Base-by-base conservation (phyloP, 257 asterid genomes). In the Solanum ahanhuiri region DNA sequence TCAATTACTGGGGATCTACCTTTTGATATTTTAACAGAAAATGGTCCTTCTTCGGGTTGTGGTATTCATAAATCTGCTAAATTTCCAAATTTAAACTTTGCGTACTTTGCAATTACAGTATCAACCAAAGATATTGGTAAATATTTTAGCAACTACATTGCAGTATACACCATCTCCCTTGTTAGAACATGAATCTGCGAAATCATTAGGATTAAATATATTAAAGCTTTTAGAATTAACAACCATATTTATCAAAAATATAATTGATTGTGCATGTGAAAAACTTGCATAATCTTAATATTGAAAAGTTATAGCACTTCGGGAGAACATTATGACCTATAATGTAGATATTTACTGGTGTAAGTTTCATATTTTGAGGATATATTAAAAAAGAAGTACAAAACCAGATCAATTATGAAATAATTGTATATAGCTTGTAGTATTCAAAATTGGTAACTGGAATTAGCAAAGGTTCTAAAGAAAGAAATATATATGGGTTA, bases 111-210 rank as follows among this genome's bases (percentile, higher is more conserved):
- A 37, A 37, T 37, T 37, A 37, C 35, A 37, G 41, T 37, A 37
- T 37, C 41, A 37, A 37, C 41, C 41, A 8, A 37, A 37, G 10
- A 37, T 37, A 7, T 37, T 37, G 10, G 41, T 37, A 37, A 37
- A 2, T 37, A 37, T 37, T 37, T 37, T 37, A 37, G 41, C 3
- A 37, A 37, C 41, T 7, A 37, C 41, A 37, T 37, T 7, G 41
- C 41, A 37, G 41, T 37, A 37, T 37, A 37, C 41, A 37, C 41
- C 41, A 37, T 37, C 41, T 37, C 41, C 41, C 41, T 37, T 37
- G 10, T 37, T 37, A 37, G 41, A 37, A 37, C 84, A 85, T 94
- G 98, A 34, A 91, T 88, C 96, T 92, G 85, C 12, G 18, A 33
- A 60, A 6, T 9, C 70, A 37, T 22, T 35, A 25, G 17, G 6